phyloP scores from a whole-genome alignment of 2,329 filamentous ascomycete species.

The Plenodomus tracheiphilus region DNA sequence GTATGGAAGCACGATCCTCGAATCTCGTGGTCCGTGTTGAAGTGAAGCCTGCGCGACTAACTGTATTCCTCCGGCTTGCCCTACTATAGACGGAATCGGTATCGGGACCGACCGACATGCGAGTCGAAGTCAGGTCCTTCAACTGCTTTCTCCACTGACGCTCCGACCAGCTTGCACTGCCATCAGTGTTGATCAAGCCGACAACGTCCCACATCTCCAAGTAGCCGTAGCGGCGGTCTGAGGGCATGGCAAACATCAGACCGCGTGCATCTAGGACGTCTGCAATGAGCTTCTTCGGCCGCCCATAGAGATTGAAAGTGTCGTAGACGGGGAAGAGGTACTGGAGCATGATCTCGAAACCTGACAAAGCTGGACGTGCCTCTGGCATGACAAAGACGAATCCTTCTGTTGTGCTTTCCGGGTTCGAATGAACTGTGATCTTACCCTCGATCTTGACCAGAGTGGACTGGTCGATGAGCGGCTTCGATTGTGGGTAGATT shows the following conservation, averaged over 20 bases:
- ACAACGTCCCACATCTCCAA: conserved; percentile 86
- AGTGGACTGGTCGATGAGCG: conserved; percentile 90
- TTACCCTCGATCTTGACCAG: conserved; percentile 90
- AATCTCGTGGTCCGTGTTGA: conserved; percentile 46
- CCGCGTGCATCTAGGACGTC: conserved; percentile 85
- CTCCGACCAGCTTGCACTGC: conserved; percentile 78
- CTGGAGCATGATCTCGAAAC: conserved; percentile 92
- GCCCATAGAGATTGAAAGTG: conserved; percentile 87
- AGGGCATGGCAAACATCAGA: conserved; percentile 98
- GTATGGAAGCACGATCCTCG: conserved; percentile 47
- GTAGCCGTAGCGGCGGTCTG: conserved; percentile 84
- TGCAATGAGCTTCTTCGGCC: conserved; percentile 82
- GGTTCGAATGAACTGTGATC: conserved; percentile 82
- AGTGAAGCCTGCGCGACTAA: conserved; percentile 46
- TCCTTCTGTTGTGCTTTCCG: conserved; percentile 79
- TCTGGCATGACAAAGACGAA: conserved; percentile 99
- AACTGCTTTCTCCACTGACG: conserved; percentile 86
- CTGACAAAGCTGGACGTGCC: conserved; percentile 83
- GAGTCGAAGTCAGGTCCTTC: conserved; percentile 82
- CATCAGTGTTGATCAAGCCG: conserved; percentile 74
- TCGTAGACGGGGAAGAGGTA: conserved; percentile 95
- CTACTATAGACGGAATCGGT: conserved; percentile 43
- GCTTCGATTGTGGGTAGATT: conserved; percentile 93
- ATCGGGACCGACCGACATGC: conserved; percentile 62
- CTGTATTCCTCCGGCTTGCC: conserved; percentile 49